phyloP scores from a whole-genome alignment of 2,329 filamentous ascomycete species.

The Claviceps purpurea region DNA sequence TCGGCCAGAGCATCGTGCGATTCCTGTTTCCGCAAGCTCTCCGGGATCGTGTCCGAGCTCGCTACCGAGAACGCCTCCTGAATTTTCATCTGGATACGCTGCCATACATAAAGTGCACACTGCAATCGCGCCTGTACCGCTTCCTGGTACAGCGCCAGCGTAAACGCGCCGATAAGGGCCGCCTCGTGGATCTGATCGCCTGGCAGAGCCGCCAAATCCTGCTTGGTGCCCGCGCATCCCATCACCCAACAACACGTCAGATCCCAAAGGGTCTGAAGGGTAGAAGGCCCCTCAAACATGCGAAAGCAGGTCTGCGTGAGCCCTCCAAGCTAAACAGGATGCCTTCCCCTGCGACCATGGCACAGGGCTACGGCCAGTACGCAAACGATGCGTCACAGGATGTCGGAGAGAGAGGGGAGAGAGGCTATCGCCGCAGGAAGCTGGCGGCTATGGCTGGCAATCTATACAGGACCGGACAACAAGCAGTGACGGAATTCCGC shows the following conservation, averaged over 20 bases:
- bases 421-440: slow-evolving; percentile 63
- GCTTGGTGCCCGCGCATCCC: slow-evolving; percentile 17
- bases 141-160: slow-evolving; percentile 55
- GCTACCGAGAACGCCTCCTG: slow-evolving; percentile 52
- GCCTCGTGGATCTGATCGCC: slow-evolving; percentile 29
- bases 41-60: slow-evolving; percentile 44
- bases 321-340: slow-evolving; percentile 15
- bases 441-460: slow-evolving; percentile 52
- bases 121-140: slow-evolving; percentile 66
- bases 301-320: slow-evolving; percentile 19
- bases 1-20: slow-evolving; percentile 41
- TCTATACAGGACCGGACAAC: slow-evolving; percentile 41
- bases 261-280: too few species aligned
- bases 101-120: slow-evolving; percentile 52
- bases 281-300: slow-evolving; percentile 16
- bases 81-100: slow-evolving; percentile 63
- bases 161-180: slow-evolving; percentile 34
- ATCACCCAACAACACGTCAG: not conserved
- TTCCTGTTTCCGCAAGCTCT: slow-evolving; percentile 54
- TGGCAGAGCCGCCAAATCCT: slow-evolving; percentile 32
- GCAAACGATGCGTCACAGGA: slow-evolving; percentile 14
- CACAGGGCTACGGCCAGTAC: slow-evolving; percentile 16
- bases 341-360: slow-evolving; percentile 13
- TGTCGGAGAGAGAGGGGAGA: slow-evolving; percentile 31
- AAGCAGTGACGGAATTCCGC: slow-evolving; percentile 43